Base-by-base conservation (phyloP, 2,329 filamentous ascomycete genomes). In the Clonostachys byssicola region DNA sequence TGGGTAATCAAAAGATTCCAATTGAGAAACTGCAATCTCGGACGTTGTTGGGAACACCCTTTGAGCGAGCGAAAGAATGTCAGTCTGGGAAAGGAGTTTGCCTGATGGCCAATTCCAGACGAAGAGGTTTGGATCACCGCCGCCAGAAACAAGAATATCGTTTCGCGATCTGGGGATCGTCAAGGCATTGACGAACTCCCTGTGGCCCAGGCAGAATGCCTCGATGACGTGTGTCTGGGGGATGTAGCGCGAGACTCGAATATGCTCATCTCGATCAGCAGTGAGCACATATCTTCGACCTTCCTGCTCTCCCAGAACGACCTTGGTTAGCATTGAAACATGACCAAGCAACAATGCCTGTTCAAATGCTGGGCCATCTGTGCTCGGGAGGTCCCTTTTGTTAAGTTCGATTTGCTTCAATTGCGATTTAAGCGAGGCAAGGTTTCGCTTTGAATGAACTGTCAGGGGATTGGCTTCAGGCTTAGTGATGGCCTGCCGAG, bases 161-260 rank as follows among this genome's bases (percentile, higher is more conserved):
- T 75, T 74, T 20, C 73, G 67, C 45, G 66, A 68, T 0, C 62
- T 61, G 1, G 85, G 83, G 16, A 92, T 69, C 57, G 85, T 86
- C 40, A 99, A 71, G 49, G 81, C 83, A 68, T 78, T 90, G 54
- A 99, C 75, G 63, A 97, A 97, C 36, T 92, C 81, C 45, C 77
- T 83, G 66, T 99, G 94, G 5, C 91, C 92, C 4, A 96, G 78
- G 61, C 92, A 97, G 66, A 88, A 97, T 1, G 77, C 77, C 65
- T 97, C 91, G 53, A 96, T 95, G 50, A 97, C 76, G 64, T 96
- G 86, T 1, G 89, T 77, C 64, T 97, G 92, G 2, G 89, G 88
- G 5, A 84, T 75, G 38, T 86, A 89, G 49, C 90, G 80, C 43
- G 89, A 95, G 17, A 96, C 76, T 36, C 94, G 87, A 59, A 99